These are phyloP conservation scores for Chiua virens DNA, from an alignment of 768 basidiomycete genomes.

Conservation along the genomic window DNA sequence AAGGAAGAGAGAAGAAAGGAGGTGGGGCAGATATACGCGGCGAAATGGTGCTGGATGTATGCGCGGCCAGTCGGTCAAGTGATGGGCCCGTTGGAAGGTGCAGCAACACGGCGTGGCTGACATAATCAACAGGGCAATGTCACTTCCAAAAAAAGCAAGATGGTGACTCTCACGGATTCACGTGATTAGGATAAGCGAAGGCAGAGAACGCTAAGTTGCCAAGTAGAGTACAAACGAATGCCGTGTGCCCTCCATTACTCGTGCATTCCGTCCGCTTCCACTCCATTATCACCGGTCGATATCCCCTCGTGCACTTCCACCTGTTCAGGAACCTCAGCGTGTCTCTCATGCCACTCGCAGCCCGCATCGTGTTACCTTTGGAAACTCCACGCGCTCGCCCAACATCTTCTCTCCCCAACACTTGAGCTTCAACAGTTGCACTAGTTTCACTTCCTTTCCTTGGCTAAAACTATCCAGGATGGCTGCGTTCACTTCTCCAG, in stretches of 20 bases:
- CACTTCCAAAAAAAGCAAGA: constrained; percentile 2
- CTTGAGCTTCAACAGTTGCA: constrained; percentile 77
- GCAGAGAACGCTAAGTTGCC: not conserved
- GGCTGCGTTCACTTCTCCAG: constrained; percentile 92
- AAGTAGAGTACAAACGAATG: not conserved
- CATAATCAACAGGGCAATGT: constrained; percentile 30
- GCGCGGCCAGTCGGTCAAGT: constrained; percentile 26
- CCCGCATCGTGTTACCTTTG: constrained; percentile 51
- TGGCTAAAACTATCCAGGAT: constrained; percentile 91
- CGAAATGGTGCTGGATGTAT: constrained; percentile 26
- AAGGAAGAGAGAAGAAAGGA: not conserved
- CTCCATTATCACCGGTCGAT: constrained; percentile 8
- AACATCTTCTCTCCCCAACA: constrained; percentile 87
- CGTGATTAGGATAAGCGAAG: constrained; percentile 10
- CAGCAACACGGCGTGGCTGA: constrained; percentile 27
- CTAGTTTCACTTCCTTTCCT: constrained; percentile 89
- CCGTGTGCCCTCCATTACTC: constrained; percentile 16
- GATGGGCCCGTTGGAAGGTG: constrained; percentile 28
- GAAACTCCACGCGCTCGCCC: constrained; percentile 77
- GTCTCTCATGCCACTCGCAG: constrained; percentile 21
- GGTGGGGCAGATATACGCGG: constrained; percentile 13
- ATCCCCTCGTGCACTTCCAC: constrained; percentile 31
- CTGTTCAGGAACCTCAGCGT: constrained; percentile 26
- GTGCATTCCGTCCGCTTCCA: constrained; percentile 23
- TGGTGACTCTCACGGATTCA: constrained; percentile 1